Evolutionary conservation across 2,329 filamentous ascomycete species (phyloP), one percentile per base, ranked within the genome.

Genomic region (Stemphylium beticola): DNA sequence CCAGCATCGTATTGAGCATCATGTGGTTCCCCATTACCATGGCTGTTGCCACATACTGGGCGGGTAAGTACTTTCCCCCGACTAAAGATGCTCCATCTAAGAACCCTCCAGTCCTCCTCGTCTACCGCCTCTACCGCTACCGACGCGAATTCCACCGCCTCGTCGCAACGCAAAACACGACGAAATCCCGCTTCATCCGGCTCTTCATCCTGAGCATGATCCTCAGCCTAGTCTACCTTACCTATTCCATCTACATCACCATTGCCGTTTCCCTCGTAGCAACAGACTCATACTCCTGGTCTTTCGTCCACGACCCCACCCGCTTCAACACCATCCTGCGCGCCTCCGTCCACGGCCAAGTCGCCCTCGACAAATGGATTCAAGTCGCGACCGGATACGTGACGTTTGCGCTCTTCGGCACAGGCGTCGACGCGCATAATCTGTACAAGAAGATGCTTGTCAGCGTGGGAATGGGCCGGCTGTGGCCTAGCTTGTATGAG

Each of bases 321-420:
- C 61, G 71, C 3, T 87, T 85, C 81, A 67, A 77, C 40, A 66
- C 65, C 1, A 81, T 87, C 55, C 57, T 78, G 24, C 81, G 79
- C 54, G 67, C 82, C 2, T 79, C 81, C 2, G 75, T 78, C 18
- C 33, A 74, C 36, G 79, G 83, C 32, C 9, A 58, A 2, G 74
- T 83, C 34, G 69, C 77, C 38, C 82, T 82, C 55, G 83, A 87
- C 65, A 80, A 82, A 26, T 90, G 85, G 84, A 77, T 83, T 17
- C 80, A 83, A 41, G 74, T 88, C 9, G 78, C 67, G 0, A 76
- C 80, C 3, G 84, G 83, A 0, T 79, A 83, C 54, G 53, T 86
- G 22, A 73, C 85, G 11, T 89, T 89, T 66, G 47, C 82, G n/a
- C 83, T 87, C 64, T 89, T 89, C 60, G 87, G 87, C 8, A 81